A percentile compares a stretch with the other conserved stretches of the same genome.
phyloP scores from a whole-genome alignment of 2,329 filamentous ascomycete genomes.

The Macrophomina phaseolina region DNA sequence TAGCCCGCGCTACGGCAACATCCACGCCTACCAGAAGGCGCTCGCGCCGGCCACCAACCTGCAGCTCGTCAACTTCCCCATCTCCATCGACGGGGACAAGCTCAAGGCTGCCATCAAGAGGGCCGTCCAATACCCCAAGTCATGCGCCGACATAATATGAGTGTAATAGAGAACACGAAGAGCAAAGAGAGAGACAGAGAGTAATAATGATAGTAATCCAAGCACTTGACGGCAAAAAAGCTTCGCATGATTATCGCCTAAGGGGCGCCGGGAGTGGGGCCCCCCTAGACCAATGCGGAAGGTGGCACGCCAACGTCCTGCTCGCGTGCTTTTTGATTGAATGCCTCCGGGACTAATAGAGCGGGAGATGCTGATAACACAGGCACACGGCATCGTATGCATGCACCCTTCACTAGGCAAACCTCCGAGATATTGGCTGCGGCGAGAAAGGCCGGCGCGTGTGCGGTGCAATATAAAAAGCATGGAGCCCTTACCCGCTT shows the following conservation, averaged over 20 bases:
- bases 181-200: not conserved
- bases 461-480: not conserved
- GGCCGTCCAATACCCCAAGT: constrained; percentile 39
- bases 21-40: constrained; percentile 51
- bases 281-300: not conserved
- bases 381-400: not conserved
- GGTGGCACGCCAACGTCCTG: not conserved
- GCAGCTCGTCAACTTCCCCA: constrained; percentile 49
- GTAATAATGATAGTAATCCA: not conserved
- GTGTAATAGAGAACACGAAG: not conserved
- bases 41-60: constrained; percentile 43
- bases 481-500: no score
- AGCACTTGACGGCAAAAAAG: not conserved
- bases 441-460: not conserved
- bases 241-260: not conserved
- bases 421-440: not conserved
- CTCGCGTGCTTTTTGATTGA: not conserved
- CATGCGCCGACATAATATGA: constrained; percentile 25
- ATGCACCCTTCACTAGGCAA: not conserved
- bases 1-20: constrained; percentile 50
- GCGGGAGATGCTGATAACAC: not conserved
- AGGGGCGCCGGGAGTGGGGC: not conserved
- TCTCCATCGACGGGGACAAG: constrained; percentile 44
- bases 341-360: not conserved
- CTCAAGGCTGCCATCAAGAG: constrained; percentile 47